phyloP scores from a whole-genome alignment of 2,329 filamentous ascomycete species.

The Dactylellina leptospora region DNA sequence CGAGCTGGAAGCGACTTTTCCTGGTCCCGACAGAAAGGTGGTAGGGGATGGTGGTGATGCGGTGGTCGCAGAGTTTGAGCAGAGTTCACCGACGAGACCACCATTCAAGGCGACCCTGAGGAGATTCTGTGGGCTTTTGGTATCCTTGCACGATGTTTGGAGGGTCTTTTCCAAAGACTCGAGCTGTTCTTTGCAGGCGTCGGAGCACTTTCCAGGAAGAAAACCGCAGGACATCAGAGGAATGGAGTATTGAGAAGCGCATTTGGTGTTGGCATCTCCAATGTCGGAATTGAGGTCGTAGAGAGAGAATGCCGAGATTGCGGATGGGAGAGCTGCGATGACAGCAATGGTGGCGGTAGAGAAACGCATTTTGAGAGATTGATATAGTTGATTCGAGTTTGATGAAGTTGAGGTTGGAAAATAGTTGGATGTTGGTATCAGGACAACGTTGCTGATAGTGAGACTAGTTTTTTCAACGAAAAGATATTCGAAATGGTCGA shows the following conservation, averaged over 20 bases:
- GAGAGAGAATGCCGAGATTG: slow-evolving; percentile 39
- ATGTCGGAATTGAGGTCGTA: slow-evolving; percentile 25
- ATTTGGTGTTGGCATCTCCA: slow-evolving; percentile 37
- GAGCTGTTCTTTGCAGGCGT: slow-evolving; percentile 39
- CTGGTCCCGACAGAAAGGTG: slow-evolving; percentile 34
- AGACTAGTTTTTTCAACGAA: neutral
- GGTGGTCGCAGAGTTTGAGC: slow-evolving; percentile 7
- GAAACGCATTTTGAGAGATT: slow-evolving; percentile 40
- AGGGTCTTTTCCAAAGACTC: slow-evolving; percentile 40
- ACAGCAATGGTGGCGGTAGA: slow-evolving; percentile 35
- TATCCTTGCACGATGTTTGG: slow-evolving; percentile 25
- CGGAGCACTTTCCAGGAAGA: slow-evolving; percentile 34
- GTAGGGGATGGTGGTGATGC: slow-evolving; percentile 4
- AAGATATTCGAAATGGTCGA: neutral
- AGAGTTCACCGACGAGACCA: slow-evolving; percentile 35
- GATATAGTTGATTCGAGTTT: neutral
- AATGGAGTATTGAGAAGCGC: slow-evolving; percentile 48
- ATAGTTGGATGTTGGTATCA: neutral
- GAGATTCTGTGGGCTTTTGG: slow-evolving; percentile 10
- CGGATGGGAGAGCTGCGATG: slow-evolving; percentile 41
- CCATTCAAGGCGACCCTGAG: slow-evolving; percentile 31
- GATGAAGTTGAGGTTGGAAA: neutral
- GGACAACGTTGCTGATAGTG: neutral
- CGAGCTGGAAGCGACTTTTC: slow-evolving; percentile 18
- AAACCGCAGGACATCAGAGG: slow-evolving; percentile 46